Evolutionary conservation across 2,329 filamentous ascomycete genomes (phyloP).

Genomic region (Fusarium sp.): DNA sequence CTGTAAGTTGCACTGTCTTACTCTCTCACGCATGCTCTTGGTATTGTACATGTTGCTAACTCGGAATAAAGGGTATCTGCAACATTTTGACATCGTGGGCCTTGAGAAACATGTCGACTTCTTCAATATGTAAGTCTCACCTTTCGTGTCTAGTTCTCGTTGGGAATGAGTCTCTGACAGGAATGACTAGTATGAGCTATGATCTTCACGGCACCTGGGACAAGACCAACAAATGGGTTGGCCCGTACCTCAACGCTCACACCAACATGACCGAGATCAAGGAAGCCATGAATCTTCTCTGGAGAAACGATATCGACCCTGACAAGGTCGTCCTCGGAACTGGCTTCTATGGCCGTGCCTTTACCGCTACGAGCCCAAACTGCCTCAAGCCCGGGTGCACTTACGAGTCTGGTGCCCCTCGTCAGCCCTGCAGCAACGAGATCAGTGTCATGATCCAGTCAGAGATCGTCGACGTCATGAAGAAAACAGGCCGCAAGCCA

Average conservation of each 20-base stretch:
- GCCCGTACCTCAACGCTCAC: constrained; percentile 51
- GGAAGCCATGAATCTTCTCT: constrained; percentile 56
- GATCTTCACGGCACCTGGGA: constrained; percentile 57
- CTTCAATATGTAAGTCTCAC: constrained; percentile 21
- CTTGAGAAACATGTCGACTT: constrained; percentile 16
- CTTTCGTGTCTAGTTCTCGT: not conserved
- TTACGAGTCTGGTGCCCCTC: not conserved
- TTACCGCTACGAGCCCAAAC: constrained; percentile 8
- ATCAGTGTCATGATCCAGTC: too few species aligned
- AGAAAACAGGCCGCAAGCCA: constrained; percentile 3
- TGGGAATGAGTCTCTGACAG: not conserved
- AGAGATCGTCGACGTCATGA: constrained; percentile 44
- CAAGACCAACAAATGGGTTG: constrained; percentile 31
- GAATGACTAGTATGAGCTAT: constrained; percentile 46
- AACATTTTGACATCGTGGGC: constrained; percentile 11
- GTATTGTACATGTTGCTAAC: too few species aligned
- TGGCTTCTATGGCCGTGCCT: constrained; percentile 55
- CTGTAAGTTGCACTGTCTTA: constrained; percentile 11
- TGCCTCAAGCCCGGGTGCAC: constrained; percentile 43
- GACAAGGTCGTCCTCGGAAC: constrained; percentile 56
- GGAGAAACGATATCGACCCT: constrained; percentile 57
- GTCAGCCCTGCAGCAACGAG: not conserved
- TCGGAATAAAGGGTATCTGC: constrained; percentile 7
- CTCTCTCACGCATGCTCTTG: not conserved
- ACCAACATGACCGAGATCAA: constrained; percentile 61